These are phyloP conservation scores for Camellia lanceoleosa DNA, from an alignment of 148 eudicot genomes.

Conservation along the genomic window DNA sequence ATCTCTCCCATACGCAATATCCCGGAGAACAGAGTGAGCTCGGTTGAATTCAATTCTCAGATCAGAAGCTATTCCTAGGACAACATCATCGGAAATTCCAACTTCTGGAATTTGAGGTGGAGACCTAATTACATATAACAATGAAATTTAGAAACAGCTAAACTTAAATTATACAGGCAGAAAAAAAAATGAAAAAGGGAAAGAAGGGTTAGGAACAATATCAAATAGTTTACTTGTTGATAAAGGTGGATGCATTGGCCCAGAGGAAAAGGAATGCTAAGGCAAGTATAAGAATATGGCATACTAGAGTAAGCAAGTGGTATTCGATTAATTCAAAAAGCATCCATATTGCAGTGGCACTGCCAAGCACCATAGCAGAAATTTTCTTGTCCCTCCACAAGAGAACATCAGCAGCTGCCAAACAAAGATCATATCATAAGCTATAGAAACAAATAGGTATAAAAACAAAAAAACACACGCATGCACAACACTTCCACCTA, in stretches of 20 bases:
- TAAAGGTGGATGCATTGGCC: conserved; percentile 77
- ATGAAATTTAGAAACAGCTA: conserved; percentile 7
- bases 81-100: conserved; percentile 59
- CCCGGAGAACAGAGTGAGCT: conserved; percentile 57
- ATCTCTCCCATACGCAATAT: conserved; percentile 84
- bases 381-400: conserved; percentile 92
- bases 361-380: conserved; percentile 65
- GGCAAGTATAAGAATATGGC: conserved; percentile 70
- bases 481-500: neutral
- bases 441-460: neutral
- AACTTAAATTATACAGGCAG: neutral
- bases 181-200: neutral
- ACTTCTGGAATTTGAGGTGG: conserved; percentile 82
- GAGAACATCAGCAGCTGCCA: conserved; percentile 83
- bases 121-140: conserved; percentile 45
- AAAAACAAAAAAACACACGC: neutral
- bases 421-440: neutral
- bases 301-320: conserved; percentile 75
- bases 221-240: conserved; percentile 62
- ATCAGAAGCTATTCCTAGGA: conserved; percentile 65
- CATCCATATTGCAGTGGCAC: conserved; percentile 83
- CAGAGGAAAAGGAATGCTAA: conserved; percentile 72
- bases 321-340: conserved; percentile 83
- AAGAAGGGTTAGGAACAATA: neutral
- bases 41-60: conserved; percentile 69